phyloP scores from a whole-genome alignment of 2,329 filamentous ascomycete species.

The Sporothrix euskadiensis region DNA sequence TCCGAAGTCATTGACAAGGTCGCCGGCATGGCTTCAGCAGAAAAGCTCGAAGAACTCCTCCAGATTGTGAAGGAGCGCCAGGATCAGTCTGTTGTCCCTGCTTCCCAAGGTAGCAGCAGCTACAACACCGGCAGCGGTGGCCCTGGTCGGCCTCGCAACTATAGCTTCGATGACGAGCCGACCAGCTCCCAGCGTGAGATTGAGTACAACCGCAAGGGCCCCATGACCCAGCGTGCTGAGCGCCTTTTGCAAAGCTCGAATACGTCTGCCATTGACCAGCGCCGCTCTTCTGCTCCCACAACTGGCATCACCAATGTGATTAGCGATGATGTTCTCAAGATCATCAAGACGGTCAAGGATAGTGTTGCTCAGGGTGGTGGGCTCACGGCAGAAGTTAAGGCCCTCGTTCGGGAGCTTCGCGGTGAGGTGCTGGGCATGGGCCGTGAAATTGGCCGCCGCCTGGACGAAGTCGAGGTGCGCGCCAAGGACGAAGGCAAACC shows the following conservation, averaged over 20 bases:
- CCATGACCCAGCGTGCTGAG: slow-evolving; percentile 47
- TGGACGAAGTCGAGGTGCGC: slow-evolving; percentile 72
- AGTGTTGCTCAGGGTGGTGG: slow-evolving; percentile 86
- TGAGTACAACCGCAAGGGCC: slow-evolving; percentile 40
- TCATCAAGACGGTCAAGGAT: slow-evolving; percentile 85
- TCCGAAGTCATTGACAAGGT: slow-evolving; percentile 74
- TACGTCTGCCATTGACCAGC: slow-evolving; percentile 41
- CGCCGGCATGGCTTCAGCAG: slow-evolving; percentile 58
- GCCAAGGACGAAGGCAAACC: slow-evolving; percentile 48
- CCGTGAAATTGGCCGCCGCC: slow-evolving; percentile 78
- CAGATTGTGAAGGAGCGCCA: slow-evolving; percentile 58
- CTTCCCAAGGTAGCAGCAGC: neutral
- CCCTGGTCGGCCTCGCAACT: slow-evolving; percentile 39
- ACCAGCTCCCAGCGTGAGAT: slow-evolving; percentile 40
- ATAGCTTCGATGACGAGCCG: slow-evolving; percentile 49
- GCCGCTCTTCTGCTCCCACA: slow-evolving; percentile 49
- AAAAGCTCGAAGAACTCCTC: slow-evolving; percentile 69
- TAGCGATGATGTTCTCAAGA: slow-evolving; percentile 77
- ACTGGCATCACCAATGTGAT: slow-evolving; percentile 57
- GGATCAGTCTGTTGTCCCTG: slow-evolving; percentile 47
- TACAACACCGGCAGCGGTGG: slow-evolving; percentile 34
- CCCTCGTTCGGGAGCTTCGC: slow-evolving; percentile 81
- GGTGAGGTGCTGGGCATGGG: slow-evolving; percentile 96
- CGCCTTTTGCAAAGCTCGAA: slow-evolving; percentile 45
- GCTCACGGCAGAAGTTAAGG: slow-evolving; percentile 88